Percentiles rank a stretch among this genome's conserved stretches.
Evolutionary conservation across 345 rosid species (phyloP).

Genomic region (Toxicodendron radicans): DNA sequence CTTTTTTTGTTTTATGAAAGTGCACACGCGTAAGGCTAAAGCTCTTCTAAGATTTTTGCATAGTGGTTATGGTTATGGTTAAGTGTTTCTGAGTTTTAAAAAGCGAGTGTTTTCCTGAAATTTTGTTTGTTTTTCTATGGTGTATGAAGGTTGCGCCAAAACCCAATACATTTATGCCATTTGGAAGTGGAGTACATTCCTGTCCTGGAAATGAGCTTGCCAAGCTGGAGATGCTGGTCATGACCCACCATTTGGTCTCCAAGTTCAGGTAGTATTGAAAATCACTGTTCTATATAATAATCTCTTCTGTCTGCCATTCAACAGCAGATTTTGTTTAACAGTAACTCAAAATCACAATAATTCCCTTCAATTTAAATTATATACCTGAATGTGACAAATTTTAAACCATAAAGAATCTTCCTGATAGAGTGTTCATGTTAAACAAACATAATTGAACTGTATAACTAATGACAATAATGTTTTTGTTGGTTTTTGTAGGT

Average conservation of each 20-base stretch:
- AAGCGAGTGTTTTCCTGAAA: background rate
- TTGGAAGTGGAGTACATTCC: constrained; percentile 70
- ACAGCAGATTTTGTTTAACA: constrained; percentile 5
- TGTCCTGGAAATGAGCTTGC: constrained; percentile 88
- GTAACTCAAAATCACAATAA: background rate
- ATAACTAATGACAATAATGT: constrained; percentile 20
- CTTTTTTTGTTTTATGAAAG: background rate
- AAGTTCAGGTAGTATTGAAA: constrained; percentile 56
- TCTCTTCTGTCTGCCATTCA: constrained; percentile 13
- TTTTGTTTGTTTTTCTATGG: background rate
- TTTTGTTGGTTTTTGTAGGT: constrained; percentile 48
- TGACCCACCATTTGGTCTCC: constrained; percentile 61
- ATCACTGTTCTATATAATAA: background rate
- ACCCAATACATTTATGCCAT: constrained; percentile 73
- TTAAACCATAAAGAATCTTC: background rate
- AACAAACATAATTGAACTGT: background rate
- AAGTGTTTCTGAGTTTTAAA: background rate
- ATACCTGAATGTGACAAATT: background rate
- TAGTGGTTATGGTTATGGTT: constrained; percentile 5
- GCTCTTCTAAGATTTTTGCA: background rate
- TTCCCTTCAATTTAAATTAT: background rate
- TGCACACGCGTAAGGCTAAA: too few relatives aligned
- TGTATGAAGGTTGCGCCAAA: constrained; percentile 49
- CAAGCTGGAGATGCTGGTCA: constrained; percentile 68
- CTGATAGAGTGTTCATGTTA: background rate